phyloP scores from a whole-genome alignment of 768 basidiomycete species.

The Pleurotus sapidus region DNA sequence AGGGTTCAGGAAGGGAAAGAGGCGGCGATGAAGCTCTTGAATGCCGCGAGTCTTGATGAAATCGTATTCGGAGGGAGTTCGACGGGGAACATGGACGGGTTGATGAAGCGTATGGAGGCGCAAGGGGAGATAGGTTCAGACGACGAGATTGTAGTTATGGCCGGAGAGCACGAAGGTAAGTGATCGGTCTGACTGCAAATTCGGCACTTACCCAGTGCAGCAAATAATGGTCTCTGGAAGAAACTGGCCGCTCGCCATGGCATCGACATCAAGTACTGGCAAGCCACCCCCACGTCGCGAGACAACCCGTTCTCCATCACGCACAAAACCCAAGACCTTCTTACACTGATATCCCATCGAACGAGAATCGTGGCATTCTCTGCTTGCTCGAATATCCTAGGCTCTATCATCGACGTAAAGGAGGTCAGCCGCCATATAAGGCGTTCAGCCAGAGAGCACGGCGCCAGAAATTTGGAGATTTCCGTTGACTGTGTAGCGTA shows the following conservation, averaged over 20 bases:
- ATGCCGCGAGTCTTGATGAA: conserved; percentile 56
- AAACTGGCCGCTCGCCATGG: conserved; percentile 58
- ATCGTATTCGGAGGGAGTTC: conserved; percentile 66
- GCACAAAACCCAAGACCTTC: conserved; percentile 50
- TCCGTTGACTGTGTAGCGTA: conserved; percentile 78
- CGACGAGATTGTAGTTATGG: conserved; percentile 69
- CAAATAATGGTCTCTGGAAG: conserved; percentile 77
- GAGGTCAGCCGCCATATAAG: conserved; percentile 50
- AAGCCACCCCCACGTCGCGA: conserved; percentile 38
- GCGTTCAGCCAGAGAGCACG: conserved; percentile 49
- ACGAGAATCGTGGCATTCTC: conserved; percentile 74
- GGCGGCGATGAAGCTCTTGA: conserved; percentile 57
- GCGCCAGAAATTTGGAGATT: conserved; percentile 60
- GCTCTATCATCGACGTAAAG: conserved; percentile 59
- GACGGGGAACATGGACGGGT: conserved; percentile 66
- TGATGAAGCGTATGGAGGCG: conserved; percentile 56
- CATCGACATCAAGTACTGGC: conserved; percentile 59
- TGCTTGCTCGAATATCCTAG: conserved; percentile 75
- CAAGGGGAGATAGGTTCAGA: conserved; percentile 39
- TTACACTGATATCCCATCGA: conserved; percentile 57
- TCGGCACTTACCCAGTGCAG: conserved; percentile 30
- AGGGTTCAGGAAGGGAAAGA: conserved; percentile 45
- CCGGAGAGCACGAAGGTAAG: conserved; percentile 75
- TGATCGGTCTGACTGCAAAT: not conserved
- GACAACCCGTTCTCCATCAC: conserved; percentile 66